These are phyloP conservation scores for Mangifera indica DNA, from an alignment of 345 rosid genomes.

Conservation along the genomic window DNA sequence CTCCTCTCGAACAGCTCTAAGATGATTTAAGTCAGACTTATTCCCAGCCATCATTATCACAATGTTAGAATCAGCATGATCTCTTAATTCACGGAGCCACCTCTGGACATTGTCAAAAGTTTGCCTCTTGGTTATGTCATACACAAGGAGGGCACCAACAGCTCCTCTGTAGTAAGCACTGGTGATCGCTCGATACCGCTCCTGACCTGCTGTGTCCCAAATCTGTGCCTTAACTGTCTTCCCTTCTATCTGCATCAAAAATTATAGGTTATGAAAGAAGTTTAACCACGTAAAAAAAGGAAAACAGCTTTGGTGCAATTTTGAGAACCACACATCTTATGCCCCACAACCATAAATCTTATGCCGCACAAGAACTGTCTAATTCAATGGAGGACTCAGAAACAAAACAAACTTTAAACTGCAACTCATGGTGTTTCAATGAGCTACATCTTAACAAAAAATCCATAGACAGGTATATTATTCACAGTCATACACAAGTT, in stretches of 20 bases:
- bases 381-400: not conserved
- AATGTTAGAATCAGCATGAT: slow-evolving; percentile 76
- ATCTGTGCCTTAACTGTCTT: slow-evolving; percentile 85
- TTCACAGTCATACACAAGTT: not conserved
- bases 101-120: slow-evolving; percentile 63
- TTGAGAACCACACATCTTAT: not conserved
- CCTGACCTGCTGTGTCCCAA: slow-evolving; percentile 86
- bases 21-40: slow-evolving; percentile 65
- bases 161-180: slow-evolving; percentile 81
- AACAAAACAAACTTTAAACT: not conserved
- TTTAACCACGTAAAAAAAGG: too few relatives aligned
- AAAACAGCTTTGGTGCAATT: too few relatives aligned
- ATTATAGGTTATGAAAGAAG: too few relatives aligned
- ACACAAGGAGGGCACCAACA: slow-evolving; percentile 76
- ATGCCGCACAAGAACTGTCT: too few relatives aligned
- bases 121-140: slow-evolving; percentile 78
- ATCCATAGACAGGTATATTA: not conserved
- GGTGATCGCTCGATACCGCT: slow-evolving; percentile 69
- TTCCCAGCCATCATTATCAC: slow-evolving; percentile 84
- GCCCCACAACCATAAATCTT: not conserved
- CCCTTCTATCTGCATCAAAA: slow-evolving; percentile 58
- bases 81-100: slow-evolving; percentile 77
- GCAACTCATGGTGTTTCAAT: not conserved
- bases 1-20: slow-evolving; percentile 58
- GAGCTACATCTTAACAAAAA: not conserved